Base-by-base conservation (phyloP, 805 yeast genomes). In the Suhomyces kilbournensis region DNA sequence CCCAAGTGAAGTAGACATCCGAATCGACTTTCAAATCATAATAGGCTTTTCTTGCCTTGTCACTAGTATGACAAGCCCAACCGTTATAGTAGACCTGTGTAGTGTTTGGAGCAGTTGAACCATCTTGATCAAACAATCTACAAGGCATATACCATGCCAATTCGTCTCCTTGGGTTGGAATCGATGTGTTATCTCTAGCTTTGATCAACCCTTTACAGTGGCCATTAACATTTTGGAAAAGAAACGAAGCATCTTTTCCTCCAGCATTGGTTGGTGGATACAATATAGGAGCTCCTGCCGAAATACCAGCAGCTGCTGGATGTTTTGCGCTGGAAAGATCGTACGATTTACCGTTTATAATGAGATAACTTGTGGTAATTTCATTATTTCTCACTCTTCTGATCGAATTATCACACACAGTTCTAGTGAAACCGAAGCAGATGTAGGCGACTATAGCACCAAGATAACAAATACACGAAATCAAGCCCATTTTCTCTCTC, bases 61-160 rank as follows among this genome's bases (percentile, higher is more conserved):
- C 61, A 3, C 89, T 79, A 1, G 97, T 88, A 70, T 94, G 97
- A 67, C 98, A 93, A 1, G 93, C 96, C 82, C 89, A 91, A 7
- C 97, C 97, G 46, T 77, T 71, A 66, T 91, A 92, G 64, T 84
- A 83, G 19, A 77, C 78, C 26, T 72, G 67, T 1, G 91, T 81
- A 56, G 78, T 78, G 65, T 88, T 88, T 39, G 89, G 88, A 26
- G 69, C 52, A 2, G 88, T 68, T 1, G 94, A 78, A 4, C 96
- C 96, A 65, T 90, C 89, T 59, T 82, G 86, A 42, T 74, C 69
- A 49, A 81, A 74, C 30, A 88, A 55, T 60, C 85, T 84, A 75
- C 99, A 94, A 3, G 99, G 98, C 86, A 92, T 90, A 71, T 94
- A 94, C 97, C 97, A 92, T 15, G 96, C 97, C 59, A 93, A 67